Conservation (phyloP, 768 basidiomycete species). For the Gymnopilus junonius region DNA sequence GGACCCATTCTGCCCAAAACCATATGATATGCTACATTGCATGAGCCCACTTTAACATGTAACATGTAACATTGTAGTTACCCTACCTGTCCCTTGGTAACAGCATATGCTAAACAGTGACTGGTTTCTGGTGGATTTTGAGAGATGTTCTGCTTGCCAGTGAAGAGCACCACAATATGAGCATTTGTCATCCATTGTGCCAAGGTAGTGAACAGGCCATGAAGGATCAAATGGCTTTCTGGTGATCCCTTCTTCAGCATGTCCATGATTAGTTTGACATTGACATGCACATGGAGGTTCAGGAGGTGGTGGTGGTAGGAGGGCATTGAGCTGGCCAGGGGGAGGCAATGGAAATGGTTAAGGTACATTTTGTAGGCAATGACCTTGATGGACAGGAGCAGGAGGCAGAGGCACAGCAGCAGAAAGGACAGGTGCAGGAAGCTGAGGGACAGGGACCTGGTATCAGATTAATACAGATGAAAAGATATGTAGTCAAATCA, state of each 20-base stretch:
- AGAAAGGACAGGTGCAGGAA: too few species aligned
- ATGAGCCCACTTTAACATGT: too few species aligned
- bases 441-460: too few species aligned
- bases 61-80: too few species aligned
- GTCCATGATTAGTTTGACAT: neutral
- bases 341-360: neutral
- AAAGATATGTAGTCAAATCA: too few species aligned
- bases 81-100: too few species aligned
- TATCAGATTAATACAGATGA: too few species aligned
- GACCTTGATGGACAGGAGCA: neutral
- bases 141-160: neutral
- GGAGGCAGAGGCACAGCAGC: neutral
- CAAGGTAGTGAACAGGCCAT: neutral
- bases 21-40: too few species aligned
- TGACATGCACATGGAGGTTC: neutral
- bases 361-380: neutral
- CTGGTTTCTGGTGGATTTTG: neutral
- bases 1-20: too few species aligned
- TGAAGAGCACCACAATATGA: slow-evolving; percentile 1
- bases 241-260: neutral
- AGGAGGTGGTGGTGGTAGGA: neutral
- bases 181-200: neutral
- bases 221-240: neutral
- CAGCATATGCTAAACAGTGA: too few species aligned
- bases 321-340: neutral